Evolutionary conservation across 345 rosid genomes (phyloP).

Genomic region (Eucalyptus tenuipes): DNA sequence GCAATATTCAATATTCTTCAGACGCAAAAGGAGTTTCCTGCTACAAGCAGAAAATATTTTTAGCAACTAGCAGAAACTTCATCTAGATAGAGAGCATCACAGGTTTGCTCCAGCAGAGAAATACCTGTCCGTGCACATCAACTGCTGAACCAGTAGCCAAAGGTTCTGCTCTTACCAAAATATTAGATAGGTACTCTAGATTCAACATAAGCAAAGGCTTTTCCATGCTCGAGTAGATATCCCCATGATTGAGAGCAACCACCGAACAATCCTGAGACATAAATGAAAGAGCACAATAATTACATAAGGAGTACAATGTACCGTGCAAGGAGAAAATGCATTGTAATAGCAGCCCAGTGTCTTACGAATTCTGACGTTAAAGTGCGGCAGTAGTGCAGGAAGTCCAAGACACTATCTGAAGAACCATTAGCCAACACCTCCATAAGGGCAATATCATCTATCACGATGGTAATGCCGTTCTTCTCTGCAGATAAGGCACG

Average conservation of each 20-base stretch:
- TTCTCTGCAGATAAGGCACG: constrained; percentile 22
- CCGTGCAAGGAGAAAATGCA: not conserved
- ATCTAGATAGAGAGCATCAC: not conserved
- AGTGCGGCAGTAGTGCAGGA: constrained; percentile 76
- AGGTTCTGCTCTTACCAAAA: constrained; percentile 72
- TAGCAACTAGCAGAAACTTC: not conserved
- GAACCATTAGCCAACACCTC: constrained; percentile 69
- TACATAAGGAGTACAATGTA: not conserved
- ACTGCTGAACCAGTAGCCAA: constrained; percentile 85
- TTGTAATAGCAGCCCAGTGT: not conserved
- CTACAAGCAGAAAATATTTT: not conserved
- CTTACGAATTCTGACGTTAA: constrained; percentile 73
- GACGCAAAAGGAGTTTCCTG: not conserved
- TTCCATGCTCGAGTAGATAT: constrained; percentile 50
- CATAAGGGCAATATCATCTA: constrained; percentile 78
- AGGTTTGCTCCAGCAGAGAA: not conserved
- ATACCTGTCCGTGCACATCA: constrained; percentile 94
- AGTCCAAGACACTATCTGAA: constrained; percentile 52
- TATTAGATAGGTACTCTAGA: constrained; percentile 63
- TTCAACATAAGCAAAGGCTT: constrained; percentile 35
- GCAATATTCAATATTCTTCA: not conserved
- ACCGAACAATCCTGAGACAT: constrained; percentile 58
- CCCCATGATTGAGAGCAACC: constrained; percentile 61
- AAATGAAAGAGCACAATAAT: not conserved
- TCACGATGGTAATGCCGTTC: constrained; percentile 47